Conservation (phyloP, 805 yeast genomes). For the Ascoidea tarda region DNA sequence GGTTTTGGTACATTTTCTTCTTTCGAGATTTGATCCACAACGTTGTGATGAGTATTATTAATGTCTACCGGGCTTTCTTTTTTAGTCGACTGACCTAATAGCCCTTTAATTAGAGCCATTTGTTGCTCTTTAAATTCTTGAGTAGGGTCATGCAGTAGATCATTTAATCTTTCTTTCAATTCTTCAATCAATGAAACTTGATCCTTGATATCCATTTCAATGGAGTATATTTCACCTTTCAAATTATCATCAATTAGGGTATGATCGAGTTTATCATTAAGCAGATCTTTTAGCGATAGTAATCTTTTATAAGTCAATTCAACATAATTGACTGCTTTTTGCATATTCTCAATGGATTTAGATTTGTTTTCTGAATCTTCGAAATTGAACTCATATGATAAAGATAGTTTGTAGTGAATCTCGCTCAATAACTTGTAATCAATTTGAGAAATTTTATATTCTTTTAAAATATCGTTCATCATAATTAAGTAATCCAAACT, state of each 20-base stretch:
- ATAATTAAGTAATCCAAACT: conserved; percentile 21
- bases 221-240: conserved; percentile 17
- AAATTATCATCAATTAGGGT: too few species aligned
- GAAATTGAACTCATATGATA: conserved; percentile 62
- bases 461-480: conserved; percentile 26
- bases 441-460: conserved; percentile 28
- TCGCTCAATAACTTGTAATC: conserved; percentile 53
- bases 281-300: conserved; percentile 13
- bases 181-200: conserved; percentile 33
- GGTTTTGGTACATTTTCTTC: too few species aligned
- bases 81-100: conserved; percentile 32
- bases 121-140: conserved; percentile 35
- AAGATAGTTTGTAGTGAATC: conserved; percentile 65
- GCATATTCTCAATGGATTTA: conserved; percentile 40
- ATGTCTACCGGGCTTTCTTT: conserved; percentile 7
- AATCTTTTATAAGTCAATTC: conserved; percentile 7
- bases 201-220: conserved; percentile 20
- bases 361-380: conserved; percentile 28
- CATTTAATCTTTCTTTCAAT: conserved; percentile 39
- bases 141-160: conserved; percentile 36
- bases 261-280: too few species aligned
- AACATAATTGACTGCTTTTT: conserved; percentile 36
- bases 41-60: too few species aligned
- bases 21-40: too few species aligned
- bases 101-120: conserved; percentile 38